Evolutionary conservation across 179 eudicot genomes (phyloP).

Genomic region (Silene coronaria): DNA sequence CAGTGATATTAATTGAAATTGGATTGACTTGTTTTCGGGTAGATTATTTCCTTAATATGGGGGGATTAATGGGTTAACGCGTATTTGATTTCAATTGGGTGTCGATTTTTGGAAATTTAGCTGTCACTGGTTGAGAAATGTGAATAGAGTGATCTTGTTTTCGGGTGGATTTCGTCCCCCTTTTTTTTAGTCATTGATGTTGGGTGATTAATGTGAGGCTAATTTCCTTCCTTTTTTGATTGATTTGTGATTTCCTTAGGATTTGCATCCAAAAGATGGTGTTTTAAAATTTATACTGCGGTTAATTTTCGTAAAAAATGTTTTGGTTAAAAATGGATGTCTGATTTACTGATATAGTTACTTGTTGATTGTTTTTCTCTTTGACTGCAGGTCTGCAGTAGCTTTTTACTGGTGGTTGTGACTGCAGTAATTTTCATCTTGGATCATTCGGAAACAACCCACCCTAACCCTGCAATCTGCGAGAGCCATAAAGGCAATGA

Average conservation of each 20-base stretch:
- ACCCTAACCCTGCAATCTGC: too few relatives aligned
- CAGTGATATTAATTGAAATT: background rate
- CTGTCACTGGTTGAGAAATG: background rate
- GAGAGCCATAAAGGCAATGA: too few relatives aligned
- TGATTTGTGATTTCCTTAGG: slow-evolving; percentile 30
- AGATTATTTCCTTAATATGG: background rate
- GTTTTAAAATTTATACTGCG: too few relatives aligned
- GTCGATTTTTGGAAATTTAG: background rate
- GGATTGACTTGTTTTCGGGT: background rate
- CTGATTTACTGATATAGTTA: too few relatives aligned
- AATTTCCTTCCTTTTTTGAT: slow-evolving; percentile 1
- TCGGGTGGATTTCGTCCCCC: background rate
- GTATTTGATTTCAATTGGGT: background rate
- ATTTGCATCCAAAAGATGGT: slow-evolving; percentile 81
- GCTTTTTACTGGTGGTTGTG: too few relatives aligned
- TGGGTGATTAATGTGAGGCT: background rate
- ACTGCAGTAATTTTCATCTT: too few relatives aligned
- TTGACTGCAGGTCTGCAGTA: too few relatives aligned
- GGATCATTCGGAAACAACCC: too few relatives aligned
- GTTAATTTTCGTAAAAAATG: too few relatives aligned
- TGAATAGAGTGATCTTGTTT: background rate
- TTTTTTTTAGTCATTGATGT: background rate
- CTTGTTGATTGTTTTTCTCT: too few relatives aligned
- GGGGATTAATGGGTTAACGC: background rate
- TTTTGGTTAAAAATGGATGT: too few relatives aligned